Conservation (phyloP, 192 early-diverging fungal genomes). For the Backusella luteola region DNA sequence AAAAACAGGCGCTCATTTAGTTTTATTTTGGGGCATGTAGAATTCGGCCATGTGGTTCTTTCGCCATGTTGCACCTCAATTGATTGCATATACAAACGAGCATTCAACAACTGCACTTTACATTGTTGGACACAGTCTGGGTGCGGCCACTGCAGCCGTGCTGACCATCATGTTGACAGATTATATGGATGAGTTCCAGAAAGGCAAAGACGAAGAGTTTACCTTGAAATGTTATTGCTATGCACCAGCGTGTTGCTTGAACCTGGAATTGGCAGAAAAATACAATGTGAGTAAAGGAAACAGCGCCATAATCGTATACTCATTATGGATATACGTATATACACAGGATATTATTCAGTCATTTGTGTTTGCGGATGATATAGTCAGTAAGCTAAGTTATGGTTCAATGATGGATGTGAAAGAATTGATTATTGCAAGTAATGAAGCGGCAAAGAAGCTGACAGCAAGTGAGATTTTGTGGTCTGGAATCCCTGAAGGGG, state of each 20-base stretch:
- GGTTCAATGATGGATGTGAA: constrained; percentile 58
- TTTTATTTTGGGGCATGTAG: neutral
- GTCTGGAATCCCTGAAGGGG: constrained; percentile 35
- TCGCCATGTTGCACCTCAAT: constrained; percentile 58
- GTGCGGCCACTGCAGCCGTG: constrained; percentile 67
- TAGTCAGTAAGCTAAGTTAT: constrained; percentile 55
- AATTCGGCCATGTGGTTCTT: constrained; percentile 73
- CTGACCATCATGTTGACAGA: constrained; percentile 71
- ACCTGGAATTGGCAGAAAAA: constrained; percentile 44
- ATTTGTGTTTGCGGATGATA: constrained; percentile 54
- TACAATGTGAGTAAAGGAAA: constrained; percentile 27
- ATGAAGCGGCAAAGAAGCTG: constrained; percentile 45
- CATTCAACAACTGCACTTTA: constrained; percentile 51
- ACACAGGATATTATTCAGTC: constrained; percentile 44
- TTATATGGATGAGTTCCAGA: constrained; percentile 49
- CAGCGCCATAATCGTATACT: neutral
- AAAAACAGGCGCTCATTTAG: neutral
- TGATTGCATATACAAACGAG: constrained; percentile 56
- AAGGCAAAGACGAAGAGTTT: constrained; percentile 31
- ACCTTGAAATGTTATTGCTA: constrained; percentile 47
- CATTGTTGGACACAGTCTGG: constrained; percentile 77
- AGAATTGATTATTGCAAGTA: constrained; percentile 45
- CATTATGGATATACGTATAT: neutral
- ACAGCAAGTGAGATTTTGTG: constrained; percentile 44
- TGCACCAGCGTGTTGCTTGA: constrained; percentile 47